Evolutionary conservation across 2,329 filamentous ascomycete species (phyloP).

Genomic region (Hysterium pulicare): DNA sequence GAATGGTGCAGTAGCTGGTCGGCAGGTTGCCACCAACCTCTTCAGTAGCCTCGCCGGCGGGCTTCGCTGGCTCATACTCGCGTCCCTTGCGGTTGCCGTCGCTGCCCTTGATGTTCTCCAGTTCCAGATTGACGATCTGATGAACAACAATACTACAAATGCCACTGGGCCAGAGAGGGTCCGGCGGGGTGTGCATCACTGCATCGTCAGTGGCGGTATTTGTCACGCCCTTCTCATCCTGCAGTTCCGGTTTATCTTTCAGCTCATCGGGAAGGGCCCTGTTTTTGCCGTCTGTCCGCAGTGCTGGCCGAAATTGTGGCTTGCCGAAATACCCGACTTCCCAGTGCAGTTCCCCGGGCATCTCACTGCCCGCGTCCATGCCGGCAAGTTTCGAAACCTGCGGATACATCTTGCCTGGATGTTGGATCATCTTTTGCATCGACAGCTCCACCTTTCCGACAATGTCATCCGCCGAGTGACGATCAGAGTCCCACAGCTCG

Average conservation of each 20-base stretch:
- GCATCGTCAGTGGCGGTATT: slow-evolving; percentile 75
- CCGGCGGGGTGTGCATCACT: slow-evolving; percentile 83
- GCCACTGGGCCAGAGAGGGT: slow-evolving; percentile 94
- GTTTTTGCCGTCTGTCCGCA: slow-evolving; percentile 85
- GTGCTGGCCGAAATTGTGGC: slow-evolving; percentile 77
- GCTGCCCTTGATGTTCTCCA: slow-evolving; percentile 87
- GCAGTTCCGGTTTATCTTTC: slow-evolving; percentile 69
- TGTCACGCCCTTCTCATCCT: slow-evolving; percentile 81
- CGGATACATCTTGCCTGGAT: slow-evolving; percentile 89
- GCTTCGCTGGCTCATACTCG: slow-evolving; percentile 85
- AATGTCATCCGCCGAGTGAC: slow-evolving; percentile 87
- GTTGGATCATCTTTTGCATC: slow-evolving; percentile 91
- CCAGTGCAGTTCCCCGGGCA: slow-evolving; percentile 94
- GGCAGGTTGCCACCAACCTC: slow-evolving; percentile 78
- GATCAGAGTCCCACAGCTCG: slow-evolving; percentile 94
- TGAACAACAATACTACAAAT: slow-evolving; percentile 83
- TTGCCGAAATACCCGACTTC: slow-evolving; percentile 95
- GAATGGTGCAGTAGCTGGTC: slow-evolving; percentile 89
- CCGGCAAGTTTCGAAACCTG: slow-evolving; percentile 81
- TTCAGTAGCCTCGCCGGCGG: slow-evolving; percentile 80
- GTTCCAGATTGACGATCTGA: slow-evolving; percentile 90
- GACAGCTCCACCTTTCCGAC: slow-evolving; percentile 92
- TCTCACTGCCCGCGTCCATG: slow-evolving; percentile 76
- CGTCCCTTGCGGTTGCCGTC: slow-evolving; percentile 75
- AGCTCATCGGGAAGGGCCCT: slow-evolving; percentile 70